Conservation (phyloP, 2,329 filamentous ascomycete species). For the Fusarium austroafricanum region DNA sequence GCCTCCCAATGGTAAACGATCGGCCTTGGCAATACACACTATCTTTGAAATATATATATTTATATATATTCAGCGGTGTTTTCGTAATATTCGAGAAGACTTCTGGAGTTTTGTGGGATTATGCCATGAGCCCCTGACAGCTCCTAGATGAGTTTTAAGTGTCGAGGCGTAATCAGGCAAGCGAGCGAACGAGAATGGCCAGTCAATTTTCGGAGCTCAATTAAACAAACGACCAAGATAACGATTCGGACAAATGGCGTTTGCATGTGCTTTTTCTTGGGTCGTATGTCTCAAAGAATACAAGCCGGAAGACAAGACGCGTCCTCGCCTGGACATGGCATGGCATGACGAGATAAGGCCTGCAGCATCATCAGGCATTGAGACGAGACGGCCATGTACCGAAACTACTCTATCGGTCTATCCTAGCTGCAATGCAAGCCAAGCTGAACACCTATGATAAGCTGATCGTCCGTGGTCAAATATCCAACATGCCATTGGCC, state of each 20-base stretch:
- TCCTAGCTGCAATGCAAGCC: slow-evolving; percentile 44
- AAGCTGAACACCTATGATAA: slow-evolving; percentile 42
- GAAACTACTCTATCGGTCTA: slow-evolving; percentile 15
- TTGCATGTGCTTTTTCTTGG: slow-evolving; percentile 16
- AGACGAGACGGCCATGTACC: slow-evolving; percentile 28
- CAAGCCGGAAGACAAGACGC: slow-evolving; percentile 5
- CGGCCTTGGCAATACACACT: neutral
- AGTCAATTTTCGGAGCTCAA: slow-evolving; percentile 7
- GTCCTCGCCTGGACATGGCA: slow-evolving; percentile 23
- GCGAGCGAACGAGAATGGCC: slow-evolving; percentile 12
- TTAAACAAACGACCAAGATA: slow-evolving; percentile 21
- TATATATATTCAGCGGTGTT: slow-evolving; percentile 2
- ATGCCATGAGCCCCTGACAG: slow-evolving; percentile 8
- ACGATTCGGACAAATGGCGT: slow-evolving; percentile 11
- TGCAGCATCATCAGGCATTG: slow-evolving; percentile 20
- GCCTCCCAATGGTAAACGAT: neutral
- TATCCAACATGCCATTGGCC: slow-evolving; percentile 38
- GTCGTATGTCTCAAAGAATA: slow-evolving; percentile 27
- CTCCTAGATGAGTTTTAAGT: neutral
- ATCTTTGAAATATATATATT: neutral
- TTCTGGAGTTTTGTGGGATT: neutral
- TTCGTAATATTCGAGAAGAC: neutral
- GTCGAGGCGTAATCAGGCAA: slow-evolving; percentile 17
- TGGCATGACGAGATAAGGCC: slow-evolving; percentile 41
- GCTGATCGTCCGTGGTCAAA: slow-evolving; percentile 35